phyloP scores from a whole-genome alignment of 345 rosid genomes.

The Theobroma cacao region DNA sequence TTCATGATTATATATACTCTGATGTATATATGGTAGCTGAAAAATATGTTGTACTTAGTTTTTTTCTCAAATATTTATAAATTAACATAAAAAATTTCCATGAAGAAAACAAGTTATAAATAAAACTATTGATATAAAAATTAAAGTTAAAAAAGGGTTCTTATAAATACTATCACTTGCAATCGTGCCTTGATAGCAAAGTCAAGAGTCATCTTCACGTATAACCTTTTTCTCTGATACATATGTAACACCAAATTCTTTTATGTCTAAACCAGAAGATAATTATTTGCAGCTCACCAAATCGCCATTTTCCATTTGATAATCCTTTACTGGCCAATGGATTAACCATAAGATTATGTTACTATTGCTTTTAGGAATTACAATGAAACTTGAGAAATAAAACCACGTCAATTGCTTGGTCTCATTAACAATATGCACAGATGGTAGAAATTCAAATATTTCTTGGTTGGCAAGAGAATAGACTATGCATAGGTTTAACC shows the following conservation, averaged over 20 bases:
- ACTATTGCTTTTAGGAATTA: not conserved
- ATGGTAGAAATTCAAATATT: slow-evolving; percentile 1
- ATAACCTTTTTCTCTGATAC: not conserved
- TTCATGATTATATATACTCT: too few species aligned
- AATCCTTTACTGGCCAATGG: not conserved
- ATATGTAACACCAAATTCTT: not conserved
- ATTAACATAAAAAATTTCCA: too few species aligned
- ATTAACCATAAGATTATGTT: not conserved
- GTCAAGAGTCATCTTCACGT: not conserved
- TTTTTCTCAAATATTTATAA: too few species aligned
- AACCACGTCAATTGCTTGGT: not conserved
- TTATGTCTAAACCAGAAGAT: not conserved
- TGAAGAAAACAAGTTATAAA: too few species aligned
- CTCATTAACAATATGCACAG: slow-evolving; percentile 1
- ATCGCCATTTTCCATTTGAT: not conserved
- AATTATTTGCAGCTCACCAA: not conserved
- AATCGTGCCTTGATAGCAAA: slow-evolving; percentile 7
- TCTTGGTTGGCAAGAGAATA: not conserved
- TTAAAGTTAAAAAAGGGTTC: too few species aligned
- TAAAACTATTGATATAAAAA: too few species aligned
- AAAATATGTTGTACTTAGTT: too few species aligned
- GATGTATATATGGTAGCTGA: too few species aligned
- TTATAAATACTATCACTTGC: not conserved
- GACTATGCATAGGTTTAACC: not conserved
- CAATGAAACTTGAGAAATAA: slow-evolving; percentile 16